Percentiles rank a stretch among this genome's conserved stretches.
Conservation (phyloP, 768 basidiomycete genomes). For the Cystobasidium tubakii region DNA sequence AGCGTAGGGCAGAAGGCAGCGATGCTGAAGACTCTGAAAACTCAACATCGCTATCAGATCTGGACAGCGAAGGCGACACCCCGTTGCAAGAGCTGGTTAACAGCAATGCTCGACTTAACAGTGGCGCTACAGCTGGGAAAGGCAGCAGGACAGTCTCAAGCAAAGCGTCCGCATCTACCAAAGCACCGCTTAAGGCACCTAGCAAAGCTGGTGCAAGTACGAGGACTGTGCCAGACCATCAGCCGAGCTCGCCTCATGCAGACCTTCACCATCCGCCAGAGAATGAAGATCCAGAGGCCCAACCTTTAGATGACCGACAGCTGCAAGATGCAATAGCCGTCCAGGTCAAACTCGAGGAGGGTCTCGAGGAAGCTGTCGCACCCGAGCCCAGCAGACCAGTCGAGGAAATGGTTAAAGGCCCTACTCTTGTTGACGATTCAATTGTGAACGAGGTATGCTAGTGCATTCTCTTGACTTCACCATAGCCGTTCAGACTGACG, state of each 20-base stretch:
- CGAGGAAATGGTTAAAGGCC: conserved; percentile 24
- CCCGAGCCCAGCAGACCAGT: conserved; percentile 1
- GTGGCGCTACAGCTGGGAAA: conserved; percentile 12
- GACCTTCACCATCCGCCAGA: conserved; percentile 17
- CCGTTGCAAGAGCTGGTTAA: conserved; percentile 10
- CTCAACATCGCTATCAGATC: conserved; percentile 15
- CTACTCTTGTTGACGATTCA: conserved; percentile 13
- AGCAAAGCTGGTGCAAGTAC: conserved; percentile 8
- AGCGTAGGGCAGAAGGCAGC: neutral
- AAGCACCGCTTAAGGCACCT: neutral
- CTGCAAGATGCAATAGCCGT: conserved; percentile 31
- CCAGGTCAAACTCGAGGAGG: conserved; percentile 31
- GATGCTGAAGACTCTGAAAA: conserved; percentile 1
- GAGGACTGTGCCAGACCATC: conserved; percentile 31
- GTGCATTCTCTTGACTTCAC: no score
- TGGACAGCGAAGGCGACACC: conserved; percentile 8
- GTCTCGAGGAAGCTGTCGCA: conserved; percentile 26
- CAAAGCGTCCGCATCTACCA: neutral
- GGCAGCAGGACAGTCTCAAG: conserved; percentile 3
- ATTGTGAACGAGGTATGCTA: conserved; percentile 8
- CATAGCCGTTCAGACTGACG: no score
- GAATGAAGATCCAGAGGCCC: neutral
- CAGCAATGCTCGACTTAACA: neutral
- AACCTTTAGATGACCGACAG: conserved; percentile 21
- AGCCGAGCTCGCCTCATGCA: conserved; percentile 30